Evolutionary conservation across 306 rosid genomes (phyloP).

Genomic region (Lathyrus sativus): DNA sequence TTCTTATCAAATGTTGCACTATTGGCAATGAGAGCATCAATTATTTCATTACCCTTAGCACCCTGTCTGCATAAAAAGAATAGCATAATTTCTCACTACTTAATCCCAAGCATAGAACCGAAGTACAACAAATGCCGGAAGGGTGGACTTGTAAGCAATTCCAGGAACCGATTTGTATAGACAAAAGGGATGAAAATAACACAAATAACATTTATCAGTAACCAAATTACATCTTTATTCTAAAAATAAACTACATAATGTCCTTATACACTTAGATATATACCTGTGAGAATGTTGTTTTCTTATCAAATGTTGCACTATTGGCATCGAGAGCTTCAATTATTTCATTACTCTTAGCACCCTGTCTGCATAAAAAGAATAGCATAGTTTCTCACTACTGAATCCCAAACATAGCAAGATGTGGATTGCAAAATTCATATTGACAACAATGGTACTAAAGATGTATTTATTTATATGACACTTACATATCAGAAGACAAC

Average conservation of each 20-base stretch:
- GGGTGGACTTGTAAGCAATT: not conserved
- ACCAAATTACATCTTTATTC: constrained; percentile 7
- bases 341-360: constrained; percentile 85
- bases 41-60: constrained; percentile 83
- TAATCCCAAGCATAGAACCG: constrained; percentile 2
- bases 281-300: constrained; percentile 94
- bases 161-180: not conserved
- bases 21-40: constrained; percentile 90
- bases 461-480: too few species aligned
- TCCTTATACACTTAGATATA: constrained; percentile 25
- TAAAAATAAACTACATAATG: constrained; percentile 17
- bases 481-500: too few species aligned
- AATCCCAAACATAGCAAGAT: too few species aligned
- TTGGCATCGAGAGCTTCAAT: constrained; percentile 91
- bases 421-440: too few species aligned
- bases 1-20: constrained; percentile 89
- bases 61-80: constrained; percentile 67
- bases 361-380: constrained; percentile 57
- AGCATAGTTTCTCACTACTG: too few species aligned
- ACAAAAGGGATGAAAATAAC: not conserved
- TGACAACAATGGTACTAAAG: too few species aligned
- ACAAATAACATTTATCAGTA: not conserved
- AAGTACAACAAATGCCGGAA: not conserved
- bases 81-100: constrained; percentile 5
- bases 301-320: constrained; percentile 86